Conservation (phyloP, 2,329 filamentous ascomycete genomes). For the Cladorrhinum sp. region DNA sequence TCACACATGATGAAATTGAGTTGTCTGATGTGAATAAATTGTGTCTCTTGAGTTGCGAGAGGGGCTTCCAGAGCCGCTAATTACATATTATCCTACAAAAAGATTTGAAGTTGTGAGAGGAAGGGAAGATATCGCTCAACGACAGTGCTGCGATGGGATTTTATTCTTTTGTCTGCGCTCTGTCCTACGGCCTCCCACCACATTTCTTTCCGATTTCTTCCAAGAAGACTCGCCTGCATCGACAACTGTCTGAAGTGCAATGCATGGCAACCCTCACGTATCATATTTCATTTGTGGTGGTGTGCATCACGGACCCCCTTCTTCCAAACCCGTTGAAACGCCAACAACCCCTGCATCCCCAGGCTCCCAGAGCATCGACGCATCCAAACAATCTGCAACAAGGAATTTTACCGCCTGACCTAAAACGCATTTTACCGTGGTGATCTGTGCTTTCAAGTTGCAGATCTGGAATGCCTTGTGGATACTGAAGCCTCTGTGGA, state of each 20-base stretch:
- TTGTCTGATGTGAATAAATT: background rate
- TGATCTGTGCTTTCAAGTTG: background rate
- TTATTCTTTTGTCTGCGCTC: background rate
- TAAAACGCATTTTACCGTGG: slow-evolving; percentile 6
- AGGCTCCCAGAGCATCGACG: background rate
- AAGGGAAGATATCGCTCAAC: background rate
- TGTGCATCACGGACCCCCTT: slow-evolving; percentile 11
- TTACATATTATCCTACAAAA: background rate
- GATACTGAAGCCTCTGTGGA: background rate
- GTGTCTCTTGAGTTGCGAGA: background rate
- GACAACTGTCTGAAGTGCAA: background rate
- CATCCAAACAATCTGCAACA: background rate
- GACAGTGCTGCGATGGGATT: background rate
- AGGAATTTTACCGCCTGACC: background rate
- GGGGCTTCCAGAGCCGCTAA: slow-evolving; percentile 2
- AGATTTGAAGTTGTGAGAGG: background rate
- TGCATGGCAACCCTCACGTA: background rate
- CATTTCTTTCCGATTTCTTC: background rate
- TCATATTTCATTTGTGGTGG: background rate
- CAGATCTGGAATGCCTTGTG: background rate
- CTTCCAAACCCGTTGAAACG: slow-evolving; percentile 2
- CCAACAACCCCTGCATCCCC: slow-evolving; percentile 3
- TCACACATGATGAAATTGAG: slow-evolving; percentile 13
- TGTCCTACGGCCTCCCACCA: background rate
- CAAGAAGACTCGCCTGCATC: background rate